Percentiles rank a stretch among this genome's conserved stretches.
These are phyloP conservation scores for Claviceps capensis DNA, from an alignment of 2,329 filamentous ascomycete species.

Conservation along the genomic window DNA sequence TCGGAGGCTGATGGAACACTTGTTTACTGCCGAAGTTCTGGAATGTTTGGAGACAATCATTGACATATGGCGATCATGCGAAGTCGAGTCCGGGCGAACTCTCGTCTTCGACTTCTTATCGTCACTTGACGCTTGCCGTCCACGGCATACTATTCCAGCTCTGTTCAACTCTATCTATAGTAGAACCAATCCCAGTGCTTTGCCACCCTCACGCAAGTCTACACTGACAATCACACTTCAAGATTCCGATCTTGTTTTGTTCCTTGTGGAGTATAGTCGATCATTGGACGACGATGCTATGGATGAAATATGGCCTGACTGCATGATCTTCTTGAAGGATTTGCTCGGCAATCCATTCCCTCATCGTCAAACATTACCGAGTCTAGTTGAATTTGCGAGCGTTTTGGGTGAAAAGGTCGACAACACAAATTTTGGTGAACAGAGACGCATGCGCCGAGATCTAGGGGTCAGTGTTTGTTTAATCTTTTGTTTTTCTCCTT, in stretches of 20 bases:
- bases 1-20: slow-evolving; percentile 74
- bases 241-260: slow-evolving; percentile 73
- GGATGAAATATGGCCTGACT: slow-evolving; percentile 96
- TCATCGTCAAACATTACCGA: slow-evolving; percentile 78
- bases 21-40: slow-evolving; percentile 82
- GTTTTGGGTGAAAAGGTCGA: slow-evolving; percentile 91
- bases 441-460: slow-evolving; percentile 81
- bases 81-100: slow-evolving; percentile 32
- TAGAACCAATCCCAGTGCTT: slow-evolving; percentile 68
- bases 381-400: slow-evolving; percentile 75
- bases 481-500: background rate
- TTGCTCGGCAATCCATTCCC: slow-evolving; percentile 88
- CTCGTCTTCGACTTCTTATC: slow-evolving; percentile 78
- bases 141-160: slow-evolving; percentile 82
- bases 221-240: slow-evolving; percentile 75
- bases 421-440: slow-evolving; percentile 94
- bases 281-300: slow-evolving; percentile 93
- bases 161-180: slow-evolving; percentile 96
- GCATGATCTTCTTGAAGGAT: slow-evolving; percentile 79
- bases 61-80: slow-evolving; percentile 58
- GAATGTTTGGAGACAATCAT: slow-evolving; percentile 89
- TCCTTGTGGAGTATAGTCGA: slow-evolving; percentile 78
- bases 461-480: slow-evolving; percentile 51
- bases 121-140: slow-evolving; percentile 79
- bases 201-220: slow-evolving; percentile 71